Base-by-base conservation (phyloP, 192 early-diverging fungal species). In the Coemansia sp. region DNA sequence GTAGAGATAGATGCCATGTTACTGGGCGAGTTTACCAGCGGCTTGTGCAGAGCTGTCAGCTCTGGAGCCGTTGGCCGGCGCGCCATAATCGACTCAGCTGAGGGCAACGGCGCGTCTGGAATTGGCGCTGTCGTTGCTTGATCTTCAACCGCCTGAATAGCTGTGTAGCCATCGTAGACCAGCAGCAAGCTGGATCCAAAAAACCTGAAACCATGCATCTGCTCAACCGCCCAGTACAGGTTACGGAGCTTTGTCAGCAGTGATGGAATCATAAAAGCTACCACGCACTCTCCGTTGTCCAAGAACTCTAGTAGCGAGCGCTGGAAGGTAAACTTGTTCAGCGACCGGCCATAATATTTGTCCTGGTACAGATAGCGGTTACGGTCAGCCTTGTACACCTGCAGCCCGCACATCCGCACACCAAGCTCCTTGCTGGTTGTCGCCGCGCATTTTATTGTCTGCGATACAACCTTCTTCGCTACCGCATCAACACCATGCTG, bases 341-440 rank as follows among this genome's bases (percentile, higher is more conserved):
- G 84, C 21, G 86, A 87, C 5, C 97, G 85, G 12, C 97, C 97
- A 64, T 91, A 92, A 74, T 99, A 99, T 76, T 99, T 99, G 84
- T 96, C 92, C 66, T 94, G 87, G 71, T 93, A 97, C 51, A 89
- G 61, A 76, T 88, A 97, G 19, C 84, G 83, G 22, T 88, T 67
- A 2, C 84, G 88, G 17, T 84, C 84, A 9, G 76, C 73, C 58
- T 95, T 93, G 76, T 91, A 98, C 7, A 95, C 92, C 86, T 98
- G 97, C 93, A 99, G 93, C 8, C 97, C 96, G 71, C 97, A 98
- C 56, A 99, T 93, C 1, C 96, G 86, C 56, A 97, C 93, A 5
- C 97, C 97, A 23, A 98, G 84, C 47, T 86, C 83, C 69, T 91
- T 90, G 74, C 93, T 95, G 7, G 97, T 99, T 8, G 93, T 92